These are phyloP conservation scores for Lavandula angustifolia DNA, from an alignment of 257 asterid genomes.

Conservation along the genomic window DNA sequence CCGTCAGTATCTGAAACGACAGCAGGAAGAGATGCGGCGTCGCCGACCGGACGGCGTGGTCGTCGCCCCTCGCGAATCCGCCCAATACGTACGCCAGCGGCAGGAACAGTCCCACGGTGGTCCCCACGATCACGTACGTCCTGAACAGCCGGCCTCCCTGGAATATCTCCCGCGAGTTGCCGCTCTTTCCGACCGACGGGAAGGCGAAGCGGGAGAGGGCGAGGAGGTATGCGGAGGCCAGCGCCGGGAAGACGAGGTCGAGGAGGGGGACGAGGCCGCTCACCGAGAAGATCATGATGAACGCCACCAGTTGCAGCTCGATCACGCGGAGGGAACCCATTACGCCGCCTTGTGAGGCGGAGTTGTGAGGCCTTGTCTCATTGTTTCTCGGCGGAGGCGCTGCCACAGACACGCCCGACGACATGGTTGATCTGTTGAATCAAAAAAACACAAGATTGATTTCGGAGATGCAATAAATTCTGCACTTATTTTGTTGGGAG, in stretches of 20 bases:
- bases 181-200: constrained; percentile 43
- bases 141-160: constrained; percentile 57
- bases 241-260: constrained; percentile 72
- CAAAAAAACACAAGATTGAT: too few relatives aligned
- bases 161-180: constrained; percentile 47
- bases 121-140: constrained; percentile 58
- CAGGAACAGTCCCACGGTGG: constrained; percentile 67
- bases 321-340: constrained; percentile 91
- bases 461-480: too few relatives aligned
- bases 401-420: constrained; percentile 69
- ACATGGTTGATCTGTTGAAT: constrained; percentile 10
- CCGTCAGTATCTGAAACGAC: constrained; percentile 82
- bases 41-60: constrained; percentile 78
- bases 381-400: constrained; percentile 40
- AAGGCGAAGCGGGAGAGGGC: constrained; percentile 61
- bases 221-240: constrained; percentile 55
- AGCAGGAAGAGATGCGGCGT: constrained; percentile 80
- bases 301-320: constrained; percentile 85
- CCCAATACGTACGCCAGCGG: constrained; percentile 91
- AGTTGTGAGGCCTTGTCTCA: constrained; percentile 3
- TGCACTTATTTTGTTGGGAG: too few relatives aligned
- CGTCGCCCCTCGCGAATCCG: constrained; percentile 90
- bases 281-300: constrained; percentile 81
- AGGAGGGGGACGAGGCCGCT: constrained; percentile 78
- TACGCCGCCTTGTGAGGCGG: constrained; percentile 53